Percentiles rank a stretch among this genome's conserved stretches.
Conservation (phyloP, 768 basidiomycete species). For the Roridomyces roridus region DNA sequence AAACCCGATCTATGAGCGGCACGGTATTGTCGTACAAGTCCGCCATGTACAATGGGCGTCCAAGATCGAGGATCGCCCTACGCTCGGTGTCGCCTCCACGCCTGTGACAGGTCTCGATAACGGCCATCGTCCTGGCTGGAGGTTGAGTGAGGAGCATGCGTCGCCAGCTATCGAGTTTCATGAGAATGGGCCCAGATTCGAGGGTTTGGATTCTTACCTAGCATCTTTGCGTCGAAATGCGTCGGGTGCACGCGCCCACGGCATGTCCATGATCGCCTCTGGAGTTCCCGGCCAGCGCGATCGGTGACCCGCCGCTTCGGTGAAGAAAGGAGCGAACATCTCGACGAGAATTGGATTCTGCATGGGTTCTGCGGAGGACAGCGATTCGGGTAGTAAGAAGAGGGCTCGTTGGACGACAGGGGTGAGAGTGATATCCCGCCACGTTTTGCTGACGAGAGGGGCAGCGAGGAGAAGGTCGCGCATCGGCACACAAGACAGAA, state of each 20-base stretch:
- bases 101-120: background rate
- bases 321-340: background rate
- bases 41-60: background rate
- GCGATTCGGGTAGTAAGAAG: conserved; percentile 1
- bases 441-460: background rate
- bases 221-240: too few species aligned
- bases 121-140: background rate
- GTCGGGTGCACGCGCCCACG: background rate
- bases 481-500: background rate
- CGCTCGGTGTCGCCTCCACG: background rate
- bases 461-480: background rate
- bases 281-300: background rate
- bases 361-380: background rate
- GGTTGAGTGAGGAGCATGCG: conserved; percentile 6
- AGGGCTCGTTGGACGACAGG: background rate
- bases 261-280: background rate
- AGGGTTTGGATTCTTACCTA: too few species aligned
- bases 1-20: background rate
- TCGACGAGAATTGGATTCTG: background rate
- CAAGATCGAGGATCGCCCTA: background rate
- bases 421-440: background rate
- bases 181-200: background rate
- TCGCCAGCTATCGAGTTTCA: background rate
- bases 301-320: background rate
- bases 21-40: background rate